phyloP scores from a whole-genome alignment of 2,329 filamentous ascomycete species.

The Penicillium italicum region DNA sequence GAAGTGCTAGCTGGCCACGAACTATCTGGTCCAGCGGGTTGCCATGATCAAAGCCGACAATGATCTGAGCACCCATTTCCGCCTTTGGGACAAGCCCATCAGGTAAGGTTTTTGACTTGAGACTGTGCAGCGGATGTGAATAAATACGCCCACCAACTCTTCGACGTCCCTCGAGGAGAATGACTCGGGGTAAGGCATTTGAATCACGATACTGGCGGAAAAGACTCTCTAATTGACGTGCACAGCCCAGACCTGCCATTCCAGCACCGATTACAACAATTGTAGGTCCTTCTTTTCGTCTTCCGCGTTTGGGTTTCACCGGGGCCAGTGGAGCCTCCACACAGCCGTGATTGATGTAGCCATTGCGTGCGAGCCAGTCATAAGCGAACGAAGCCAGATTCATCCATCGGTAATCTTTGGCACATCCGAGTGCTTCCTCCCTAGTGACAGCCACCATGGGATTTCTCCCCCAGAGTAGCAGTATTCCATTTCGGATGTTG shows the following conservation, averaged over 20 bases:
- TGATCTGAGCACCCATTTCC: slow-evolving; percentile 97
- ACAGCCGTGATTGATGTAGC: slow-evolving; percentile 97
- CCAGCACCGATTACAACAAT: slow-evolving; percentile 88
- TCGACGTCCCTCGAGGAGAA: slow-evolving; percentile 81
- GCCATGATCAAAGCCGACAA: slow-evolving; percentile 92
- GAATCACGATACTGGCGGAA: slow-evolving; percentile 73
- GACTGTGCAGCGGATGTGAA: slow-evolving; percentile 66
- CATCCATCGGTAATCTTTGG: slow-evolving; percentile 83
- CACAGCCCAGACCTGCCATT: slow-evolving; percentile 89
- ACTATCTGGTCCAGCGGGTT: slow-evolving; percentile 91
- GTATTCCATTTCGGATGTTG: slow-evolving; percentile 91
- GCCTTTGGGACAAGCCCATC: slow-evolving; percentile 67
- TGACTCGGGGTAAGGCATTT: slow-evolving; percentile 64
- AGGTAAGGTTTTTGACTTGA: slow-evolving; percentile 53
- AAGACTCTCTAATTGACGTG: slow-evolving; percentile 82
- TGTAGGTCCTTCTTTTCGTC: slow-evolving; percentile 59
- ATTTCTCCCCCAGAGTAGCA: slow-evolving; percentile 84
- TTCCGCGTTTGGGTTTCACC: slow-evolving; percentile 38
- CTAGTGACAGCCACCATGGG: slow-evolving; percentile 76
- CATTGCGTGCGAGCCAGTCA: slow-evolving; percentile 84
- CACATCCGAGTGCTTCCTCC: slow-evolving; percentile 86
- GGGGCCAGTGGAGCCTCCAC: slow-evolving; percentile 61
- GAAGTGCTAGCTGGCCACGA: slow-evolving; percentile 80
- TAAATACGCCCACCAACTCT: slow-evolving; percentile 91
- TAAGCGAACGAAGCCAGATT: slow-evolving; percentile 83